Base-by-base conservation (phyloP, 2,329 filamentous ascomycete genomes). In the Tolypocladium paradoxum region DNA sequence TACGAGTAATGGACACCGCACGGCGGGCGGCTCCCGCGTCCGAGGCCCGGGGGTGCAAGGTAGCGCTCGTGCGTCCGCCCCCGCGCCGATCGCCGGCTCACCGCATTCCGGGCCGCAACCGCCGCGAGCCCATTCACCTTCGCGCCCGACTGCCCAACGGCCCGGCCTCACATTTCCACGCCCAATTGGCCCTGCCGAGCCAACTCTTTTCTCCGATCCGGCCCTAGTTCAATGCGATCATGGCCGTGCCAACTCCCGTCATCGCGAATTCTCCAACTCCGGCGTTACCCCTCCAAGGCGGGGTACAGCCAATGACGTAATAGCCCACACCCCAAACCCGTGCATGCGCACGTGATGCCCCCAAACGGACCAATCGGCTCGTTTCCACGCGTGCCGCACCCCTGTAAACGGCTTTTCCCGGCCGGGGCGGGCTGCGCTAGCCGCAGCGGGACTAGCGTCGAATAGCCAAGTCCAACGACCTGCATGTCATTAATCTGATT, bases 341-440 rank as follows among this genome's bases (percentile, higher is more conserved):
- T 53, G 48, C 22, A 33, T 1, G 9, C 6, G 38, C 55, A 57
- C 55, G 51, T 57, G 55, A 50, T 4, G 35, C 8, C 8, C 33
- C 2, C 20, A 24, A 12, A 20, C 8, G 36, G 29, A 29, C 55
- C 55, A 57, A 57, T 57, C 51, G 55, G 55, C 24, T 48, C 24
- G n/a, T 22, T 40, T 52, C 51, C 51, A 33, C 16, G n/a, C 29
- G 20, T 12, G 16, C 18, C 34, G 5, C 6, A 48, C 53, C 54
- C 53, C 52, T 52, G 48, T 35, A 35, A 46, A 47, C 55, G 55
- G 55, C 53, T 46, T 53, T 49, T 51, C 55, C 55, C 55, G 55
- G 36, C 6, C 20, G 35, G 29, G 6, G 6, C 16, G 45, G 3
- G 9, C 9, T 3, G 35, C 12, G 14, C 36, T 48, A 48, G 46